Conservation (phyloP, 73 alveolate species). For the Uronychia binucleata region DNA sequence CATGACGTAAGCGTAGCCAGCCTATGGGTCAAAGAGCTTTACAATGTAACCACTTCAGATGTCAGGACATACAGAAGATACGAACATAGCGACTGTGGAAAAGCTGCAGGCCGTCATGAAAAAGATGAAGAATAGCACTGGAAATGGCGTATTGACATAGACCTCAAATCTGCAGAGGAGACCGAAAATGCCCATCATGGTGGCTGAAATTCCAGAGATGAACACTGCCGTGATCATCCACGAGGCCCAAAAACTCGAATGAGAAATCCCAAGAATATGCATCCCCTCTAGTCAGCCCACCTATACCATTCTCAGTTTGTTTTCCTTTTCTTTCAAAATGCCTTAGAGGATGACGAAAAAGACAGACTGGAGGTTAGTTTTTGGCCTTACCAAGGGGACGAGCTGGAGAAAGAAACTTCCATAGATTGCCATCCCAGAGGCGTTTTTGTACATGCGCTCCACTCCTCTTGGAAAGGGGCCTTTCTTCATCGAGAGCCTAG, state of each 20-base stretch:
- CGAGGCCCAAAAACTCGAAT: conserved; percentile 27
- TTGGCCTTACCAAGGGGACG: conserved; percentile 1
- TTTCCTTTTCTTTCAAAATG: conserved; percentile 29
- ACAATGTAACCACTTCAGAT: conserved; percentile 10
- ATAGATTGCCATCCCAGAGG: conserved; percentile 7
- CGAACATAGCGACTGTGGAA: conserved; percentile 9
- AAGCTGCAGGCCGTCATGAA: conserved; percentile 6
- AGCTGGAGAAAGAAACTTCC: conserved; percentile 26
- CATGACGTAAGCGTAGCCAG: conserved; percentile 13
- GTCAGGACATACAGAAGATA: background rate
- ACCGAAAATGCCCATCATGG: conserved; percentile 2
- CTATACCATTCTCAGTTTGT: conserved; percentile 2
- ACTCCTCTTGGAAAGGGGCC: conserved; percentile 1
- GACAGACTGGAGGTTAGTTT: background rate
- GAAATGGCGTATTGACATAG: conserved; percentile 3
- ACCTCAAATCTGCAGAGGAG: conserved; percentile 2
- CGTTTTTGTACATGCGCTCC: conserved; percentile 7
- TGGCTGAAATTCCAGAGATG: conserved; percentile 1
- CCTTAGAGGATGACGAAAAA: conserved; percentile 3
- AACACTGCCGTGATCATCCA: conserved; percentile 25
- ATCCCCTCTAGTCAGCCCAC: background rate
- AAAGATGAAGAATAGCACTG: conserved; percentile 3
- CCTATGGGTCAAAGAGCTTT: background rate
- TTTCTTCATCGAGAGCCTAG: background rate
- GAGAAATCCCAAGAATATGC: conserved; percentile 18